Evolutionary conservation across 371 early-diverging fungal genomes (phyloP).

Genomic region (Conidiobolus incongruus): DNA sequence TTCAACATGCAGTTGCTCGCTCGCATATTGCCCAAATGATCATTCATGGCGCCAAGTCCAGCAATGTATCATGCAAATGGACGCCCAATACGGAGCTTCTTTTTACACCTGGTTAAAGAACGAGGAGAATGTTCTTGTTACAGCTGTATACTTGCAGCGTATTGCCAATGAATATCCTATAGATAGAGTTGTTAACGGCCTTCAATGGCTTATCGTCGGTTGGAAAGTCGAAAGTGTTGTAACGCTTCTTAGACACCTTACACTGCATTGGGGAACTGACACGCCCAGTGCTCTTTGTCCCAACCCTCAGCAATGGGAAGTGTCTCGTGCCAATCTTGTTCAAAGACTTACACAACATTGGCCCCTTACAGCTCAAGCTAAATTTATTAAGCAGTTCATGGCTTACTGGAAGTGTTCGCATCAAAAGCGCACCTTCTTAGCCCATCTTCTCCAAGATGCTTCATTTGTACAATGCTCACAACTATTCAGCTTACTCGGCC

Average conservation of each 20-base stretch:
- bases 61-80: constrained; percentile 38
- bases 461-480: not conserved
- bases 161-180: constrained; percentile 47
- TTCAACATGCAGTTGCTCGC: no score
- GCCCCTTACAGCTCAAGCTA: not conserved
- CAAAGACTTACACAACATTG: constrained; percentile 2
- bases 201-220: constrained; percentile 41
- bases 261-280: constrained; percentile 27
- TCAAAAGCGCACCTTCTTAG: constrained; percentile 1
- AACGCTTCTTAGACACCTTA: constrained; percentile 31
- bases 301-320: not conserved
- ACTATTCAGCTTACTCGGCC: constrained; percentile 1
- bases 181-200: constrained; percentile 35
- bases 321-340: constrained; percentile 1
- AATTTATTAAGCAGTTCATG: not conserved
- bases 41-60: constrained; percentile 49
- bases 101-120: constrained; percentile 47
- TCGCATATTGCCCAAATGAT: no score
- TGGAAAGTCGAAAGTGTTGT: constrained; percentile 42
- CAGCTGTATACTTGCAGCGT: constrained; percentile 37
- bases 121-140: constrained; percentile 43
- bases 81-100: constrained; percentile 39
- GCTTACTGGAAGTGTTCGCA: not conserved
- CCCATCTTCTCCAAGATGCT: not conserved
- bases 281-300: constrained; percentile 1